Percentiles rank a stretch among this genome's conserved stretches.
Conservation (phyloP, 2,329 filamentous ascomycete species). For the Thielaviopsis cerberus region DNA sequence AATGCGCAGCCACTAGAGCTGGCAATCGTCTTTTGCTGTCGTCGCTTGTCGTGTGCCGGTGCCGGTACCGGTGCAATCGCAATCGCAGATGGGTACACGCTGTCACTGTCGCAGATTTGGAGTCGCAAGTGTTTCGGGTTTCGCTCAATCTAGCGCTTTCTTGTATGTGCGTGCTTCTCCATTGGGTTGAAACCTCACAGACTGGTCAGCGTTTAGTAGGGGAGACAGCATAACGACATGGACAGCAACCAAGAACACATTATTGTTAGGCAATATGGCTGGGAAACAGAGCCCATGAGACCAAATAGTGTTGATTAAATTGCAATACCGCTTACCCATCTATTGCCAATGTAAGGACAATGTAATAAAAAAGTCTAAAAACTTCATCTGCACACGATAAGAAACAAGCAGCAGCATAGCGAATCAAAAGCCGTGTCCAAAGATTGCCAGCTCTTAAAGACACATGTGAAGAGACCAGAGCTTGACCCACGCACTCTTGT, state of each 20-base stretch:
- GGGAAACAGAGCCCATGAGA: not conserved
- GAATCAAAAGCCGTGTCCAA: not conserved
- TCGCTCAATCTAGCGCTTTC: not conserved
- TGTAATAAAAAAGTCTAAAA: not conserved
- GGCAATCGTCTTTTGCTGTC: conserved; percentile 4
- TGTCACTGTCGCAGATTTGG: not conserved
- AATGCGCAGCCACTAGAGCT: not conserved
- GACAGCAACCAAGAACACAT: not conserved
- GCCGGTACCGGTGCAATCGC: too few species aligned
- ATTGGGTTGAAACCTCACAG: not conserved
- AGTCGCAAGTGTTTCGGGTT: not conserved
- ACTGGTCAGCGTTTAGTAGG: too few species aligned
- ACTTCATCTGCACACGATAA: not conserved
- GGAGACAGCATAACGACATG: too few species aligned
- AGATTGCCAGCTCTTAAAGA: not conserved
- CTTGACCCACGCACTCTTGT: not conserved
- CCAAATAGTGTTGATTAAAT: not conserved
- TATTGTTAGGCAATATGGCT: not conserved
- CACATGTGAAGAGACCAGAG: not conserved
- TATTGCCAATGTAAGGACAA: not conserved
- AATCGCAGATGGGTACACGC: not conserved
- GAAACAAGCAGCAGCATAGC: not conserved
- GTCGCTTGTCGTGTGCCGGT: not conserved
- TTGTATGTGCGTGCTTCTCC: not conserved
- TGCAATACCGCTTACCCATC: not conserved